Evolutionary conservation across 371 early-diverging fungal genomes (phyloP).

Genomic region (Mortierella sp.): DNA sequence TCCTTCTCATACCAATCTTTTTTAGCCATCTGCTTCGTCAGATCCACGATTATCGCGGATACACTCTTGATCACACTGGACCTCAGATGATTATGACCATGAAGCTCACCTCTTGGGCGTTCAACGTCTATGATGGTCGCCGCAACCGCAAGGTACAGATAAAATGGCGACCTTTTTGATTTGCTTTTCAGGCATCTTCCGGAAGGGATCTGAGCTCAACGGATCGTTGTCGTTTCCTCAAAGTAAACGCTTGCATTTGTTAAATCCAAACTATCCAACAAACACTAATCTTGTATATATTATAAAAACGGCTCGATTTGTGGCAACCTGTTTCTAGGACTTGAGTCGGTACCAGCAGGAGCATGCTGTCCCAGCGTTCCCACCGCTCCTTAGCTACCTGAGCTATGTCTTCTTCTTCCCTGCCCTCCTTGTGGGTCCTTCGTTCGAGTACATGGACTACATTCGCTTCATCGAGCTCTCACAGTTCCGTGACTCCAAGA

Average conservation of each 20-base stretch:
- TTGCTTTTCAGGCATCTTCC: too few species aligned
- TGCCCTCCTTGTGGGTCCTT: constrained; percentile 87
- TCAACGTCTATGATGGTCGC: constrained; percentile 81
- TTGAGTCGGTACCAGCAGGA: constrained; percentile 69
- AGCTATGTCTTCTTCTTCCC: constrained; percentile 93
- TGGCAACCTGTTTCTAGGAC: constrained; percentile 30
- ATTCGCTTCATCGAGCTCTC: constrained; percentile 63
- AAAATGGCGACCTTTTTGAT: not conserved
- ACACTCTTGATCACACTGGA: constrained; percentile 84
- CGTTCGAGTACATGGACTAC: constrained; percentile 84
- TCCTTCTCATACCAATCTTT: not conserved
- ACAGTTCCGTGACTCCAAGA: constrained; percentile 53
- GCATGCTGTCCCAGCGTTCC: constrained; percentile 69
- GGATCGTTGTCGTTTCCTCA: not conserved
- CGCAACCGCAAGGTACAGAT: constrained; percentile 51
- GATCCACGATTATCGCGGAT: constrained; percentile 60
- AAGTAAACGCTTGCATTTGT: not conserved
- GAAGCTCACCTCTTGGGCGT: constrained; percentile 89
- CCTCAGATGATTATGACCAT: constrained; percentile 93
- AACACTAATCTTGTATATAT: constrained; percentile 8
- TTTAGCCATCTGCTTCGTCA: constrained; percentile 73
- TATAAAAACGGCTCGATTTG: too few species aligned
- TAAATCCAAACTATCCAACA: not conserved
- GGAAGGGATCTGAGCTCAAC: not conserved
- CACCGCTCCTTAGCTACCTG: constrained; percentile 80